phyloP scores from a whole-genome alignment of 495 filamentous ascomycete species.

The Cercophora sp. region DNA sequence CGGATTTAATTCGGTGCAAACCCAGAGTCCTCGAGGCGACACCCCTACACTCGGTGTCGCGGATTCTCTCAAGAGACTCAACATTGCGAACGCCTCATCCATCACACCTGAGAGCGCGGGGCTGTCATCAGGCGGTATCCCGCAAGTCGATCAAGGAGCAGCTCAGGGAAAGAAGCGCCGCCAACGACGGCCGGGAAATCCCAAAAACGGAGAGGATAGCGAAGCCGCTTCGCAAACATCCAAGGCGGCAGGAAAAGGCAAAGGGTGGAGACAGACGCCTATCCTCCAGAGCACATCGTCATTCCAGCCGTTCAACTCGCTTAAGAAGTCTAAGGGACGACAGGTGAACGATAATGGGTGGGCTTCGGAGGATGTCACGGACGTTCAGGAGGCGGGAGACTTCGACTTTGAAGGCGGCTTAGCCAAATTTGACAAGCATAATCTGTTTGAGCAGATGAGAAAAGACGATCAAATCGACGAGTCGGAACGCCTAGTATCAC shows the following conservation, averaged over 20 bases:
- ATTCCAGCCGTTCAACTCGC: conserved; percentile 52
- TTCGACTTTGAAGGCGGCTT: conserved; percentile 88
- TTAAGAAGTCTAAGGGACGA: conserved; percentile 53
- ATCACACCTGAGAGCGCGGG: too few species aligned
- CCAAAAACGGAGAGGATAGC: conserved; percentile 16
- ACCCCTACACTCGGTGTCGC: conserved; percentile 12
- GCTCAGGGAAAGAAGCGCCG: conserved; percentile 24
- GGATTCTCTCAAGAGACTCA: conserved; percentile 17
- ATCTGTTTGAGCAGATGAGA: conserved; percentile 81
- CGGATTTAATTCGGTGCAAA: conserved; percentile 1
- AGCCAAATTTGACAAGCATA: conserved; percentile 89
- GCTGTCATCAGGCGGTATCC: too few species aligned
- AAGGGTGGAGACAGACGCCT: conserved; percentile 82
- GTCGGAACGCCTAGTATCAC: conserved; percentile 79
- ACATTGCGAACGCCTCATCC: too few species aligned
- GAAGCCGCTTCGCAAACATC: conserved; percentile 20
- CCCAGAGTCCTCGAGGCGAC: conserved; percentile 2
- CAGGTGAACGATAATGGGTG: conserved; percentile 74
- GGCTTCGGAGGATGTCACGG: conserved; percentile 94
- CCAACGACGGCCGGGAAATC: conserved; percentile 15
- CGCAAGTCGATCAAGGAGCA: conserved; percentile 14
- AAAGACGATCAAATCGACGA: conserved; percentile 84
- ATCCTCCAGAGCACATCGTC: conserved; percentile 60
- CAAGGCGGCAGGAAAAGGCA: conserved; percentile 41
- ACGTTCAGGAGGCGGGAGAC: conserved; percentile 91